Conservation (phyloP, 768 basidiomycete species). For the Holtermannia corniformis region DNA sequence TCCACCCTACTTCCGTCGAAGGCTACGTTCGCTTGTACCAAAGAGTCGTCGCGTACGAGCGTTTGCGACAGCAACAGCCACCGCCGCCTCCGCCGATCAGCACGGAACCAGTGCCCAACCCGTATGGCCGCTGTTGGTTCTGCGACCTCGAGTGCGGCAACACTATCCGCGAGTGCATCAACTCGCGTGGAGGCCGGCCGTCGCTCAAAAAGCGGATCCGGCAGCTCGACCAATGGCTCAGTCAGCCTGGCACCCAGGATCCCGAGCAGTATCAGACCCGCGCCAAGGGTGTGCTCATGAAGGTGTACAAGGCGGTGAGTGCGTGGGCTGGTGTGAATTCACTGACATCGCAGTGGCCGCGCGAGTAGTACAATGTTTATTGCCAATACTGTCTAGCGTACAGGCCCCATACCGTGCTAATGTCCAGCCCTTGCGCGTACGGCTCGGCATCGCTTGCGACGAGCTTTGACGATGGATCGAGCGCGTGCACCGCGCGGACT, state of each 20-base stretch:
- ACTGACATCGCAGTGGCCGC: background rate
- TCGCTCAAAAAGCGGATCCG: slow-evolving; percentile 13
- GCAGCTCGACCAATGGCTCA: slow-evolving; percentile 1
- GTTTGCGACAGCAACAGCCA: too few species aligned
- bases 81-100: too few species aligned
- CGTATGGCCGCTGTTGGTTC: slow-evolving; percentile 6
- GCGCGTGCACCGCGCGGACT: slow-evolving; percentile 34
- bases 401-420: slow-evolving; percentile 32
- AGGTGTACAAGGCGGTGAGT: background rate
- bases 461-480: slow-evolving; percentile 22
- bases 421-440: slow-evolving; percentile 26
- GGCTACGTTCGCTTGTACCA: too few species aligned
- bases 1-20: too few species aligned
- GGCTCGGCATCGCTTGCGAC: slow-evolving; percentile 16
- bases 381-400: slow-evolving; percentile 33
- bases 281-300: background rate
- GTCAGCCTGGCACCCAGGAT: too few species aligned
- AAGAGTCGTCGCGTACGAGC: too few species aligned
- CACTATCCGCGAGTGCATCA: slow-evolving; percentile 1
- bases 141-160: slow-evolving; percentile 8
- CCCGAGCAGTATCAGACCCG: too few species aligned
- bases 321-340: background rate
- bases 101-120: too few species aligned
- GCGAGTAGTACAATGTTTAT: background rate
- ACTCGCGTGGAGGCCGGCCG: slow-evolving; percentile 9